Base-by-base conservation (phyloP, 2,329 filamentous ascomycete species). In the Cladophialophora bantiana region DNA sequence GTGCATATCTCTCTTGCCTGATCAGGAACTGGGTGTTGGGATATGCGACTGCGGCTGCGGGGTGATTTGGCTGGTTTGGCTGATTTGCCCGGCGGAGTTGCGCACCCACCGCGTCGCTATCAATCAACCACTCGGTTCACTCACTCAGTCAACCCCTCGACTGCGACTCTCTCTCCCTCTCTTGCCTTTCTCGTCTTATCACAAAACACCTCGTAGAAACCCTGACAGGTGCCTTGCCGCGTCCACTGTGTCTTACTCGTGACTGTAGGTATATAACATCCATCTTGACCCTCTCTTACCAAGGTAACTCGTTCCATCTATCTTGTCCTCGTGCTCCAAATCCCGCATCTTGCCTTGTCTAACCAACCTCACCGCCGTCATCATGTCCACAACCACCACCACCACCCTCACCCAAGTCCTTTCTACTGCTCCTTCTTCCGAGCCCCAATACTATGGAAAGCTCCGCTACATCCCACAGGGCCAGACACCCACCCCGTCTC, bases 391-490 rank as follows among this genome's bases (percentile, higher is more conserved):
- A 15, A 68, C 56, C 9, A 62, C 62, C 7, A 54, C 59, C 10
- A 62, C 66, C 10, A 62, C 62, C 36, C 26, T 58, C 45, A 70
- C 66, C 4, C 48, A 64, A 36, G 38, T 42, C 35, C 62, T 62
- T 54, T 42, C 58, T 18, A 18, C 59, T 12, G 7, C 68, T 13
- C n/a, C 63, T 40, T 56, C 66, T 10, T 52, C 62, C 40, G 62
- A 65, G 34, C 26, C 65, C n/a, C 68, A 70, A 62, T 68, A 67
- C 52, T 66, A 65, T 60, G 68, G 68, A 52, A 70, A 68, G 58
- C 61, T 70, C 5, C 68, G 68, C 42, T 70, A 62, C 64, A 68
- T 70, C 40, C 68, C 68, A 7, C 42, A 59, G 32, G 68, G 68
- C 13, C 59, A 70, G 36, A 70, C 66, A 7, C 68, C 68, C 15